Evolutionary conservation across 257 asterid genomes (phyloP), one percentile per base, ranked within the genome.

Genomic region (Solanum acaule): DNA sequence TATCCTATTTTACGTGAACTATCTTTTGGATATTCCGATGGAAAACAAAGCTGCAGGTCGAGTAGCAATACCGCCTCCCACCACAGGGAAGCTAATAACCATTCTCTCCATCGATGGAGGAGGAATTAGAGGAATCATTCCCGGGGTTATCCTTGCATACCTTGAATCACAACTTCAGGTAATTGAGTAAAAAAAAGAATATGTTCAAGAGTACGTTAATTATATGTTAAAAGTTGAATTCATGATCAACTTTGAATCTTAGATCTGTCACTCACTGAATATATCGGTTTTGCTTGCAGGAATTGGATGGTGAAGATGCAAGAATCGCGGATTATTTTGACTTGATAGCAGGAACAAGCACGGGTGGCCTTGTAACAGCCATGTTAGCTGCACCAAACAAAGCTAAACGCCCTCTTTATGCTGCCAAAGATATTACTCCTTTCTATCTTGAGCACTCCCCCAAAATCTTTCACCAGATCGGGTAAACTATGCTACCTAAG

Each of bases 121-220:
- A 37, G 95, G 96, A 15, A 71, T 93, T 22, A 89, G 94, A 88
- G 96, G 95, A 89, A 94, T 94, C 81, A 91, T 94, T 75, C 96
- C 94, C 2, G 93, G 89, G 14, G 88, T 91, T 29, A 90, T 94
- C 20, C 92, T 94, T 67, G 89, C 90, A 34, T 91, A 84, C 86
- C 88, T 94, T 12, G 96, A 94, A 89, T 86, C 93, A 25, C 91
- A 91, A 33, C 93, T 94, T 68, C 96, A 93, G 98, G 98, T 94
- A 86, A 63, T 56, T 46, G 42, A 16, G 9, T 52, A 0, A 16
- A 6, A 6, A 16, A 52, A 52, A 49, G 0, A 49, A 12, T 4
- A 44, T 12, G 52, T 44, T 44, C 56, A 12, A 44, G 6, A 44
- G 56, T 52, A 52, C 1, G 0, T 42, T 42, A 49, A 6, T 49